Base-by-base conservation (phyloP, 306 rosid genomes). In the Dryas drummondii region DNA sequence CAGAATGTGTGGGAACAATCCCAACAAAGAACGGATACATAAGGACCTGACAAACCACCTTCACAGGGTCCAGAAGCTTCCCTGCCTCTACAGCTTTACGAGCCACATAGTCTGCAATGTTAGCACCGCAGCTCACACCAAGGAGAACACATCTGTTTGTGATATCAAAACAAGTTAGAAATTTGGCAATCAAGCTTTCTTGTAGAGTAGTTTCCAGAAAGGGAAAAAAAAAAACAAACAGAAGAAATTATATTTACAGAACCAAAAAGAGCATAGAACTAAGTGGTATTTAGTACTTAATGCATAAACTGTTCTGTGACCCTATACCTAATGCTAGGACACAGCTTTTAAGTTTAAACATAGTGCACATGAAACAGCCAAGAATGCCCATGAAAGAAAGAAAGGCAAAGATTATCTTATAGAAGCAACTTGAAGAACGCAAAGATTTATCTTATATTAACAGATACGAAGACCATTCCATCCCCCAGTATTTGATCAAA, bases 51-150 rank as follows among this genome's bases (percentile, higher is more conserved):
- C 97, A 97, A 46, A 94, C 99, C 47, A 94, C 97, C 85, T 94
- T 92, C 83, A 94, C 91, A 44, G 99, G 99, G 76, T 94, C 97
- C 82, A 92, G 77, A 76, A 81, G 97, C 80, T 81, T 84, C 63
- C 99, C 97, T 15, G 92, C 87, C 86, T 91, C 99, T 44, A 92
- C 96, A 66, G 97, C 93, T 85, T 92, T 94, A 70, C 86, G 91
- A 78, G 97, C 93, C 74, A 94, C 97, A 60, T 86, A 86, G 77
- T 94, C 88, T 45, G 97, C 97, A 86, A 94, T 86, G 82, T 94
- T 94, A 65, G 99, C 97, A 78, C 99, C 99, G 82, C 97, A 94
- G 83, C 99, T 94, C 68, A 85, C 97, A 14, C 97, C 99, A 65
- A 94, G 93, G 75, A 94, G 99, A 84, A 94, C 93, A 62, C 97